These are phyloP conservation scores for Solidago caesia DNA, from an alignment of 129 eudicot genomes.

Conservation along the genomic window DNA sequence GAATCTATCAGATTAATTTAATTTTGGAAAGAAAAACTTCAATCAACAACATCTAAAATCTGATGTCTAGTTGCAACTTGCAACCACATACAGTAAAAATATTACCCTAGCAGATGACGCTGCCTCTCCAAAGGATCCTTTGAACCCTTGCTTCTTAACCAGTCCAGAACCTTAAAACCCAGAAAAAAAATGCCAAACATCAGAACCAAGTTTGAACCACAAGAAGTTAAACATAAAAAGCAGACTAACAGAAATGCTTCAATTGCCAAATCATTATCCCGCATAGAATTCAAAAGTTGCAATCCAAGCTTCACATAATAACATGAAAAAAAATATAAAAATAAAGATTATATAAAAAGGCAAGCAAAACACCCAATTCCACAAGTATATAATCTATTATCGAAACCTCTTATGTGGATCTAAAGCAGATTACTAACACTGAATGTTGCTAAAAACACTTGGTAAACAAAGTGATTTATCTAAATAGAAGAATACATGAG, in stretches of 20 bases:
- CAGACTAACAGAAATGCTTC: neutral
- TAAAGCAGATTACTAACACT: no score
- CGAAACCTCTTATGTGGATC: no score
- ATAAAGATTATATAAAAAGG: neutral
- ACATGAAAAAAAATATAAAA: neutral
- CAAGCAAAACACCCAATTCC: no score
- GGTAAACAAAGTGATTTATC: no score
- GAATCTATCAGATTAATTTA: neutral
- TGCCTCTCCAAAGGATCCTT: constrained; percentile 78
- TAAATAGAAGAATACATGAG: no score
- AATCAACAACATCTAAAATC: neutral
- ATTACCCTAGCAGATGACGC: constrained; percentile 85
- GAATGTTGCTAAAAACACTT: no score
- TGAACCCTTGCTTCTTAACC: constrained; percentile 75
- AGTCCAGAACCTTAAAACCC: constrained; percentile 68
- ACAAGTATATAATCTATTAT: no score
- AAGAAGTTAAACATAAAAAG: neutral
- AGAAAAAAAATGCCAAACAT: neutral
- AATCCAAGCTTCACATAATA: neutral
- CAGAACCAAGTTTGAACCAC: neutral
- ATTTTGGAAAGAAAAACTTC: neutral
- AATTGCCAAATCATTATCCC: neutral
- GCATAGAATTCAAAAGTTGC: neutral
- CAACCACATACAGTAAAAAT: neutral
- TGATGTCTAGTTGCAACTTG: constrained; percentile 10